These are phyloP conservation scores for Orbilia ellipsospora DNA, from an alignment of 2,329 filamentous ascomycete genomes.

Conservation along the genomic window DNA sequence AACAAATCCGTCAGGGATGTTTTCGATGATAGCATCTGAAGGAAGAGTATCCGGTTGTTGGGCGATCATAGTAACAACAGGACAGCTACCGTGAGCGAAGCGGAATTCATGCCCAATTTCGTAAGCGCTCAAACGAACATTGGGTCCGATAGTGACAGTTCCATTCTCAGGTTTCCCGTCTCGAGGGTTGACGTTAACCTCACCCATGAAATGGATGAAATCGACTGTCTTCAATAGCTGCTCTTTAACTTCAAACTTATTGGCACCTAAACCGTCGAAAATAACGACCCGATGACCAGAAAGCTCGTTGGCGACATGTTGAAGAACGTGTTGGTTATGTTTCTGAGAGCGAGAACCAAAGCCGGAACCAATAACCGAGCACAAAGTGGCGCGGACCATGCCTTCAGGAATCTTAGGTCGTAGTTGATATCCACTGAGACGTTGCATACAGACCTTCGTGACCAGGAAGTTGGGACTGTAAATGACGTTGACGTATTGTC, in stretches of 20 bases:
- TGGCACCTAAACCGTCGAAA: slow-evolving; percentile 1
- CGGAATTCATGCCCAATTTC: slow-evolving; percentile 21
- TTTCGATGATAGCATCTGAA: neutral
- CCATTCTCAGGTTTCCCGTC: slow-evolving; percentile 16
- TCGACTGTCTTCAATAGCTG: slow-evolving; percentile 34
- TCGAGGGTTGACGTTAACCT: slow-evolving; percentile 19
- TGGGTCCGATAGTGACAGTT: slow-evolving; percentile 8
- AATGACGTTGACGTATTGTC: slow-evolving; percentile 27
- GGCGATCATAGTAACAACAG: slow-evolving; percentile 22
- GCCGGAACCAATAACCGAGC: slow-evolving; percentile 9
- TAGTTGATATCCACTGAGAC: slow-evolving; percentile 8
- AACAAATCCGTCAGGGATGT: slow-evolving; percentile 32
- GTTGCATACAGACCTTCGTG: slow-evolving; percentile 27
- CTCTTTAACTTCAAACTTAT: slow-evolving; percentile 4
- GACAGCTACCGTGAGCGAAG: slow-evolving; percentile 23
- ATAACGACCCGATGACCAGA: neutral
- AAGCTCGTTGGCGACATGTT: slow-evolving; percentile 3
- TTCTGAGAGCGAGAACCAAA: slow-evolving; percentile 5
- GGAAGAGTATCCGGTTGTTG: slow-evolving; percentile 15
- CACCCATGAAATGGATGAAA: slow-evolving; percentile 45
- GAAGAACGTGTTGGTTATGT: neutral
- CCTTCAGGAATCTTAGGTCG: slow-evolving; percentile 34
- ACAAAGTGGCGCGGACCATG: slow-evolving; percentile 28
- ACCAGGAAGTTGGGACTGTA: slow-evolving; percentile 24
- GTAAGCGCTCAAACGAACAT: slow-evolving; percentile 15